phyloP scores from a whole-genome alignment of 2,329 filamentous ascomycete genomes.

The Cladophialophora immunda region DNA sequence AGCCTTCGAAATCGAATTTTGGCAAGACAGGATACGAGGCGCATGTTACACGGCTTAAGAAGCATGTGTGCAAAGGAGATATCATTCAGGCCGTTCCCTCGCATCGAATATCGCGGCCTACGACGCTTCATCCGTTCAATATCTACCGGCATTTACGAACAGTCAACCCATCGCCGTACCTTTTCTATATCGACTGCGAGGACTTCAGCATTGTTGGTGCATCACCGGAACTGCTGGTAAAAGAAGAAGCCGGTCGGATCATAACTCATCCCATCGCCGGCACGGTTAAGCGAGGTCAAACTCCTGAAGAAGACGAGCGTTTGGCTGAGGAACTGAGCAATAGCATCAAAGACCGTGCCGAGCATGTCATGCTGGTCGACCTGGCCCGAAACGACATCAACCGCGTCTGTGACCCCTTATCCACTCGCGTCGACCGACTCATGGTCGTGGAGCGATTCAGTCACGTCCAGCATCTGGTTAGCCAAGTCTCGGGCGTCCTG shows the following conservation, averaged over 20 bases:
- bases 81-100: conserved; percentile 98
- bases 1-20: conserved; percentile 91
- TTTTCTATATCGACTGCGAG: conserved; percentile 92
- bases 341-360: conserved; percentile 89
- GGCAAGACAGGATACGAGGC: conserved; percentile 86
- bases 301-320: conserved; percentile 79
- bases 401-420: conserved; percentile 88
- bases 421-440: conserved; percentile 88
- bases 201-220: conserved; percentile 96
- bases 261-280: conserved; percentile 98
- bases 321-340: conserved; percentile 79
- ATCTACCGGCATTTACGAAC: conserved; percentile 95
- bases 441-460: conserved; percentile 96
- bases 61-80: conserved; percentile 89
- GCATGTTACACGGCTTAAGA: conserved; percentile 86
- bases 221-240: conserved; percentile 92
- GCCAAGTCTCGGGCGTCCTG: conserved; percentile 91
- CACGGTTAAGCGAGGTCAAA: conserved; percentile 86
- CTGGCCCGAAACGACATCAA: conserved; percentile 96
- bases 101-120: conserved; percentile 89
- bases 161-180: conserved; percentile 96
- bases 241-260: conserved; percentile 83
- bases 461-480: conserved; percentile 96
- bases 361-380: conserved; percentile 98
- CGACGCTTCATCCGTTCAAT: conserved; percentile 94